Conservation (phyloP, 768 basidiomycete genomes). For the Neoboletus brunneissimus region DNA sequence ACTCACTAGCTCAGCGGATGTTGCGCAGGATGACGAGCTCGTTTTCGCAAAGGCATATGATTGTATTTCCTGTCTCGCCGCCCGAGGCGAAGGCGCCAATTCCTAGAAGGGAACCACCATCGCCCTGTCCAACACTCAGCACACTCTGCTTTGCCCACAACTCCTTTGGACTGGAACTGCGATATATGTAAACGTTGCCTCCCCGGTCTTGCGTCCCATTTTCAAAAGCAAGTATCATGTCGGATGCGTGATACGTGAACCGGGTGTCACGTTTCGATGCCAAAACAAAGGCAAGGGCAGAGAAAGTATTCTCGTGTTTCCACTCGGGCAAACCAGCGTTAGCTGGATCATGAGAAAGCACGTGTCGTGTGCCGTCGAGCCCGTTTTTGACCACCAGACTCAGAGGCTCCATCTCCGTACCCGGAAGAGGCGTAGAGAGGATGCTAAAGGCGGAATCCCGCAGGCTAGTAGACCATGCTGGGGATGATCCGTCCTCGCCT, state of each 20-base stretch:
- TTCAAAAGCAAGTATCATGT: constrained; percentile 79
- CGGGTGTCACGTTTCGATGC: constrained; percentile 89
- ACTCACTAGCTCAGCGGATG: constrained; percentile 24
- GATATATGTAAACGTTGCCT: constrained; percentile 87
- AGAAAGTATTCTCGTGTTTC: constrained; percentile 80
- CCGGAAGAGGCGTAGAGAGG: constrained; percentile 73
- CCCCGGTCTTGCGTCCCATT: constrained; percentile 63
- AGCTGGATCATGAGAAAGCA: constrained; percentile 35
- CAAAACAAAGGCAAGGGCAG: constrained; percentile 89
- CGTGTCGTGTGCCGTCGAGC: constrained; percentile 69
- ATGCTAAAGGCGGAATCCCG: constrained; percentile 44
- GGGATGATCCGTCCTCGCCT: constrained; percentile 43
- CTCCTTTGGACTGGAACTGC: constrained; percentile 47
- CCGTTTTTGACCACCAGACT: constrained; percentile 64
- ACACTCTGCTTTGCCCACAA: constrained; percentile 79
- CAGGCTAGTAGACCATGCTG: constrained; percentile 40
- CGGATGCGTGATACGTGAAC: constrained; percentile 71
- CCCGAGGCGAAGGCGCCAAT: constrained; percentile 50
- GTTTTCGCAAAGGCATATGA: constrained; percentile 76
- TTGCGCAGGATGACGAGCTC: constrained; percentile 61
- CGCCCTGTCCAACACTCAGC: constrained; percentile 67
- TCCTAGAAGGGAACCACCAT: constrained; percentile 74
- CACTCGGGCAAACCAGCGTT: constrained; percentile 41
- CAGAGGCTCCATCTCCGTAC: constrained; percentile 34
- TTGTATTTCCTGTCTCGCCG: constrained; percentile 33